Conservation (phyloP, 495 filamentous ascomycete species). For the Durotheca rogersii region DNA sequence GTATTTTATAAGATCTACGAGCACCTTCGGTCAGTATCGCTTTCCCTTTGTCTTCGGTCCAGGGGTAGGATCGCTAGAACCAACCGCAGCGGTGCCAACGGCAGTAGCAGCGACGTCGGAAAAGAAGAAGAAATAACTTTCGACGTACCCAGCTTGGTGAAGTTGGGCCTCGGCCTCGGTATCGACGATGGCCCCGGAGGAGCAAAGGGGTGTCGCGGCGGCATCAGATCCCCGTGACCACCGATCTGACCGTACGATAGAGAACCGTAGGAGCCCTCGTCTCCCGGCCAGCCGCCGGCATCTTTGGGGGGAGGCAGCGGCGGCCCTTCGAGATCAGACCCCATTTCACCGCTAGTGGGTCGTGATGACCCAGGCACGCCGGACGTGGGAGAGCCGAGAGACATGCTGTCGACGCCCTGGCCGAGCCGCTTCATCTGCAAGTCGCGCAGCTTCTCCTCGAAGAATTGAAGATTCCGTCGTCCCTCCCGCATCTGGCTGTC, state of each 20-base stretch:
- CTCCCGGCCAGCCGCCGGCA: slow-evolving; percentile 39
- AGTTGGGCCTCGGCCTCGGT: slow-evolving; percentile 81
- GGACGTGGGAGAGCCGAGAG: slow-evolving; percentile 47
- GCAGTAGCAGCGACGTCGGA: background rate
- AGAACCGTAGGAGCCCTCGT: slow-evolving; percentile 46
- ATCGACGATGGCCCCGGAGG: slow-evolving; percentile 69
- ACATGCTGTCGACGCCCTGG: slow-evolving; percentile 64
- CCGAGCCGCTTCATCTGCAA: slow-evolving; percentile 77
- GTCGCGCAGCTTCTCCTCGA: slow-evolving; percentile 87
- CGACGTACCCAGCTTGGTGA: slow-evolving; percentile 87
- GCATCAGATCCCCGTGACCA: slow-evolving; percentile 69
- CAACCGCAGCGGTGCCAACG: background rate
- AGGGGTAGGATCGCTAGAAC: background rate
- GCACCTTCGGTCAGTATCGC: slow-evolving; percentile 18
- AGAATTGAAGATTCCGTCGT: slow-evolving; percentile 86
- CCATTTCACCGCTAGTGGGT: slow-evolving; percentile 34
- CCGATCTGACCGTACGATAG: slow-evolving; percentile 49
- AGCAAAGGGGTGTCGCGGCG: slow-evolving; percentile 76
- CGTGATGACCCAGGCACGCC: slow-evolving; percentile 38
- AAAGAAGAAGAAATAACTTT: background rate
- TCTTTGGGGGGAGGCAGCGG: slow-evolving; percentile 69
- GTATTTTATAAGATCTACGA: slow-evolving; percentile 93
- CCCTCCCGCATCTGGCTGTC: slow-evolving; percentile 93
- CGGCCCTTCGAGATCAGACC: slow-evolving; percentile 49
- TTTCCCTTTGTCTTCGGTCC: background rate